Evolutionary conservation across 2,329 filamentous ascomycete genomes (phyloP), one percentile per base, ranked within the genome.

Genomic region (Hypomyces perniciosus): DNA sequence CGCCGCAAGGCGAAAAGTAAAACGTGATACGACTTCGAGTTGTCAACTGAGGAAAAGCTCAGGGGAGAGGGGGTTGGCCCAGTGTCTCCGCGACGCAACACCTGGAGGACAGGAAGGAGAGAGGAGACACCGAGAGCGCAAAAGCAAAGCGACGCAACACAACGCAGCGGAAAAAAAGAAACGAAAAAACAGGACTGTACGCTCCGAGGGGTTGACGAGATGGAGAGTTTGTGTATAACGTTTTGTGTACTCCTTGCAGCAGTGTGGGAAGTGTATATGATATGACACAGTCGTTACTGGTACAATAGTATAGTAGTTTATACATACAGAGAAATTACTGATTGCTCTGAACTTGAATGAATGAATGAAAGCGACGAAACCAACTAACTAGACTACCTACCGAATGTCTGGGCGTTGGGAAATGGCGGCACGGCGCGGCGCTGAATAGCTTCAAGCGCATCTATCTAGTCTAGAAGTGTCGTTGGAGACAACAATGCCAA

Each of bases 261-360:
- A 35, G 13, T 37, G 48, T 33, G 51, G 46, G 35, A 46, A 41
- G 39, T 41, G 43, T 45, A 46, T 41, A 53, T 43, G 51, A 46
- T 50, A 45, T 41, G 39, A 48, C 50, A 49, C 50, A 49, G 51
- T 53, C 51, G 39, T 53, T 53, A 53, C 51, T 39, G 51, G 51
- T 48, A 49, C 48, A 44, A 30, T 20, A 40, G 39, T 13, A 43
- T 42, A 43, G 29, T 44, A 13, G 13, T 13, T 13, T 30, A 33
- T 33, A 33, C 30, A 44, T 30, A 30, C 42, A 44, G 13, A 33
- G 8, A 30, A 29, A 29, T 10, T 30, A 33, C n/a, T 12, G n/a
- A 8, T 35, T 12, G 33, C 12, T n/a, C 26, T 34, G 12, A 27
- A 8, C 40, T 13, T 46, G n/a, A 2, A 8, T 51, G 44, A 35